Evolutionary conservation across 768 basidiomycete genomes (phyloP).

Genomic region (Grammothele lineata): DNA sequence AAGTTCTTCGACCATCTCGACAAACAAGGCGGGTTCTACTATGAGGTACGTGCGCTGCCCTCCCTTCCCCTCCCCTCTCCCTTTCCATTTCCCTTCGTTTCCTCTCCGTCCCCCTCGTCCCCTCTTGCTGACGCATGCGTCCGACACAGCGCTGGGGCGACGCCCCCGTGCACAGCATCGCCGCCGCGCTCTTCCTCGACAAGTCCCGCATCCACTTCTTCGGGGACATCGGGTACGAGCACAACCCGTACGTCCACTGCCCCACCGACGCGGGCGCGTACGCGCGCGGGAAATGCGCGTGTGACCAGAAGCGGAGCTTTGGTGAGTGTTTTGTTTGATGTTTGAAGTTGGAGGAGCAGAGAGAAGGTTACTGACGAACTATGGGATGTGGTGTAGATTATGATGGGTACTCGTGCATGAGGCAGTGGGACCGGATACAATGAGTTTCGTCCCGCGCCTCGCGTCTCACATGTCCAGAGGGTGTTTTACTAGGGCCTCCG

Average conservation of each 20-base stretch:
- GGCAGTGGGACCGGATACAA: conserved; percentile 42
- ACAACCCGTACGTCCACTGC: conserved; percentile 55
- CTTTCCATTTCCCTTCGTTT: too few relatives aligned
- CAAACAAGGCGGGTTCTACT: conserved; percentile 83
- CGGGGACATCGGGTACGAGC: conserved; percentile 62
- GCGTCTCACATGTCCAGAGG: too few relatives aligned
- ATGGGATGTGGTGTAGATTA: conserved; percentile 37
- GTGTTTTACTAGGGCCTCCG: too few relatives aligned
- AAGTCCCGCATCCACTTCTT: conserved; percentile 71
- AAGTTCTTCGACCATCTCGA: conserved; percentile 84
- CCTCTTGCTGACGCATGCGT: conserved; percentile 21
- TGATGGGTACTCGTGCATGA: conserved; percentile 54
- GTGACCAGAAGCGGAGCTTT: conserved; percentile 50
- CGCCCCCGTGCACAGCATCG: conserved; percentile 48
- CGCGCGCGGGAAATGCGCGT: conserved; percentile 42
- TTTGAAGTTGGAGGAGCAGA: background rate
- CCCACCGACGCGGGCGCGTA: conserved; percentile 33
- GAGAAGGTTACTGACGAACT: background rate
- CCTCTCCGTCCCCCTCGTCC: background rate
- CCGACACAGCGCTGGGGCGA: conserved; percentile 36
- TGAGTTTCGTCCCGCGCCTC: background rate
- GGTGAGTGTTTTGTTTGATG: conserved; percentile 37
- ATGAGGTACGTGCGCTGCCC: conserved; percentile 51
- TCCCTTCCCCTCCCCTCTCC: background rate
- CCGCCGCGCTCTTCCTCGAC: conserved; percentile 41